Evolutionary conservation across 2,329 filamentous ascomycete genomes (phyloP), one percentile per base, ranked within the genome.

Genomic region (Myriosclerotinia curreyana): DNA sequence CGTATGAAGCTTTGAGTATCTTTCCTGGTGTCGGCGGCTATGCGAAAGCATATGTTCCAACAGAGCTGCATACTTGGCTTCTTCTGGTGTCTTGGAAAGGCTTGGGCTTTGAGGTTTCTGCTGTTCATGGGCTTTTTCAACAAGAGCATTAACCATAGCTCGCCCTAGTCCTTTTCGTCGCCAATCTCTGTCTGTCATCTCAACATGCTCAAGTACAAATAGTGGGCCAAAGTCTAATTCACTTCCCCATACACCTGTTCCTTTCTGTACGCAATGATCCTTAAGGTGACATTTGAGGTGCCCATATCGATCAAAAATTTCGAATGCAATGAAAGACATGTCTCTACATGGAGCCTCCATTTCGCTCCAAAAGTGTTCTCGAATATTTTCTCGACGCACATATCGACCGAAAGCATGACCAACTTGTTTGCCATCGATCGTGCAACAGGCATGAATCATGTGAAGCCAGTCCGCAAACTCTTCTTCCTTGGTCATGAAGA

Each of bases 281-380:
- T 73, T 72, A 64, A 73, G 75, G 54, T 76, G 73, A 31, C 66
- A 42, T 51, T 73, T 74, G 31, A 79, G 68, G 60, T 70, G 70
- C 51, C 76, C 77, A 64, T 77, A 78, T 31, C 74, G 69, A 64
- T 78, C 74, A 65, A 78, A 77, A 5, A 79, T 59, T 11, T 73
- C 66, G 64, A 77, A 76, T 17, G 73, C 76, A n/a, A 79, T 64
- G 20, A 66, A 42, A 54, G 71, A 70, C 22, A 71, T 69, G 44
- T 75, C 74, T 63, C 68, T 51, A 50, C 69, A 69, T 36, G 67
- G 67, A 60, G 65, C 67, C 60, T 77, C 74, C 73, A 78, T 77
- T 4, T 73, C 63, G 36, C 66, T 50, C 71, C 73, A 75, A 68
- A 78, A 78, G 12, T 69, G 20, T 44, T 52, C 42, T 65, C 68